Percentiles rank a stretch among this genome's conserved stretches.
phyloP scores from a whole-genome alignment of 163 green algal species.

The Prototheca stagnorum region DNA sequence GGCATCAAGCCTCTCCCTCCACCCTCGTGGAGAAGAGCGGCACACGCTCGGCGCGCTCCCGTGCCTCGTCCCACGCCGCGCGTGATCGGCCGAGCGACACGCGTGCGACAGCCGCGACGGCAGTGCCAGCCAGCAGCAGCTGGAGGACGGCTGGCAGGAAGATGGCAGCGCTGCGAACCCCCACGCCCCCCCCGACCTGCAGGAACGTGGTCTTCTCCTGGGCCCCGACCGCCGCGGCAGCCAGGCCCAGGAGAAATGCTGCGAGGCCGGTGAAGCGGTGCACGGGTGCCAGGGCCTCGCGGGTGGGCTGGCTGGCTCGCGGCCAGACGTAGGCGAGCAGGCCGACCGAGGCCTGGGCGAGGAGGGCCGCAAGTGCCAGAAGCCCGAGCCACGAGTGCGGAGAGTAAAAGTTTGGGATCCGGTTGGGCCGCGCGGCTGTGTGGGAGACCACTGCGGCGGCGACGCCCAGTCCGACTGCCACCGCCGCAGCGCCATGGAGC shows the following conservation, averaged over 20 bases:
- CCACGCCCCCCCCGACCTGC: constrained; percentile 15
- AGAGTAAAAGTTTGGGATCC: constrained; percentile 50
- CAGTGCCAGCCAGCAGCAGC: constrained; percentile 8
- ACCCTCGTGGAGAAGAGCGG: too few relatives aligned
- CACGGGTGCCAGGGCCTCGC: constrained; percentile 24
- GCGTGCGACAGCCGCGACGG: not conserved
- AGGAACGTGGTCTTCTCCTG: constrained; percentile 55
- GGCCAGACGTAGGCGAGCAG: constrained; percentile 31
- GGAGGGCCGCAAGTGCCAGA: constrained; percentile 16
- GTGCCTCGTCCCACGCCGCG: too few relatives aligned
- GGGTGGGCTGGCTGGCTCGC: constrained; percentile 13
- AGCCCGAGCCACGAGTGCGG: constrained; percentile 44
- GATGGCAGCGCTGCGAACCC: constrained; percentile 14
- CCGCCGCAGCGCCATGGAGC: constrained; percentile 21
- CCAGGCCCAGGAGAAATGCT: constrained; percentile 27
- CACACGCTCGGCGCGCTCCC: too few relatives aligned
- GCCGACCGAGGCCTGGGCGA: constrained; percentile 1
- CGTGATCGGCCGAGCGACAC: too few relatives aligned
- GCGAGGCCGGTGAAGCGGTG: constrained; percentile 31
- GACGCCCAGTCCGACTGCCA: constrained; percentile 23
- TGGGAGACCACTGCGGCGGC: constrained; percentile 38
- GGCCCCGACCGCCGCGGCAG: constrained; percentile 12
- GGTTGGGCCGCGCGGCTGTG: constrained; percentile 32
- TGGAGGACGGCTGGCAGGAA: constrained; percentile 24
- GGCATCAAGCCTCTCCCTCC: too few relatives aligned